phyloP scores from a whole-genome alignment of 306 rosid genomes.

The Cercis canadensis region DNA sequence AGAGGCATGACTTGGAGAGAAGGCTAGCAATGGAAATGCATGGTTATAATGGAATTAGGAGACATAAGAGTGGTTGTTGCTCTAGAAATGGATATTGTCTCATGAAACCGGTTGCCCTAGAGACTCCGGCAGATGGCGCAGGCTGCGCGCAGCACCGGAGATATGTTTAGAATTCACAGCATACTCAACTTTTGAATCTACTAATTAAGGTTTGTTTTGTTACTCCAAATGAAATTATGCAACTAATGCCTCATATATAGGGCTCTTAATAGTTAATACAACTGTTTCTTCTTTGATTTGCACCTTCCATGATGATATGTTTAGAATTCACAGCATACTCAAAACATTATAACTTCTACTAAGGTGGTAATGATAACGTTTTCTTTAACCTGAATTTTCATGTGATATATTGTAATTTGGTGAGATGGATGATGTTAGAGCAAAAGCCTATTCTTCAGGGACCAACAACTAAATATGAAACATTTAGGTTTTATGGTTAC shows the following conservation, averaged over 20 bases:
- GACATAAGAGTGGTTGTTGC: constrained; percentile 40
- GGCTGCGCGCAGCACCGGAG: constrained; percentile 31
- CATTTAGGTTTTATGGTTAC: too few species aligned
- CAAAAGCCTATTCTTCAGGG: too few species aligned
- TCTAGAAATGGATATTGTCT: constrained; percentile 48
- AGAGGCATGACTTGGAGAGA: constrained; percentile 60
- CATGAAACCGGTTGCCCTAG: constrained; percentile 54
- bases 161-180: constrained; percentile 33
- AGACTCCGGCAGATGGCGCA: constrained; percentile 39
- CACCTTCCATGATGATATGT: too few species aligned
- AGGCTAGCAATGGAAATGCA: constrained; percentile 62
- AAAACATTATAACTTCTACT: too few species aligned
- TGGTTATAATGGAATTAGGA: constrained; percentile 35
- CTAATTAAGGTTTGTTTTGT: not conserved
- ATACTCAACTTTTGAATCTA: constrained; percentile 1
- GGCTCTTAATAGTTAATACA: constrained; percentile 27
- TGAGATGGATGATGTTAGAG: too few species aligned
- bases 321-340: too few species aligned
- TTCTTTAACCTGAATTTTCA: too few species aligned
- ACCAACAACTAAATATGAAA: too few species aligned
- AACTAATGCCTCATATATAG: constrained; percentile 12
- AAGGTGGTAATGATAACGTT: too few species aligned
- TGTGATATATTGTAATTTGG: too few species aligned
- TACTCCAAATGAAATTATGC: constrained; percentile 14
- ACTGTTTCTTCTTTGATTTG: not conserved